Conservation (phyloP, 2,329 filamentous ascomycete genomes). For the Fonsecaea pedrosoi region DNA sequence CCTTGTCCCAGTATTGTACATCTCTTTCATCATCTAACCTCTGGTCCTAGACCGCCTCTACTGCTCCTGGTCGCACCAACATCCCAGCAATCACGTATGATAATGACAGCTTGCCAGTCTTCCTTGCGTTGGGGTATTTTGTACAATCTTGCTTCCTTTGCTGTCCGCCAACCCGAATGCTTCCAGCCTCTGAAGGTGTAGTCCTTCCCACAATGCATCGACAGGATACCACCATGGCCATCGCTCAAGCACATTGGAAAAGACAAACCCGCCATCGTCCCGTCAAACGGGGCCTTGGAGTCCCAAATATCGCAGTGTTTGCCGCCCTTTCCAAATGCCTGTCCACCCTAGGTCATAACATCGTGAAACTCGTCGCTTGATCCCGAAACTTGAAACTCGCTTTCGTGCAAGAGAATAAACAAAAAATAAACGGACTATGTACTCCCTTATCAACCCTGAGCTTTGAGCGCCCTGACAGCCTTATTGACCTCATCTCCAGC, state of each 20-base stretch:
- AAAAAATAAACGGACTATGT: neutral
- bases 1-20: conserved; percentile 8
- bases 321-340: conserved; percentile 16
- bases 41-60: neutral
- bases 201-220: conserved; percentile 4
- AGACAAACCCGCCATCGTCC: conserved; percentile 7
- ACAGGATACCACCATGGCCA: conserved; percentile 25
- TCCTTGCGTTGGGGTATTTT: conserved; percentile 5
- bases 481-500: conserved; percentile 79
- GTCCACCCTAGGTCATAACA: conserved; percentile 23
- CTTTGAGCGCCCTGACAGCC: conserved; percentile 53
- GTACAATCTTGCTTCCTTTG: conserved; percentile 3
- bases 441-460: conserved; percentile 24
- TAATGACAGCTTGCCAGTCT: neutral
- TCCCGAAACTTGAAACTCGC: conserved; percentile 7
- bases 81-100: neutral
- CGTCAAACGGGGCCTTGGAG: neutral
- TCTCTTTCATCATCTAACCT: conserved; percentile 1
- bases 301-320: conserved; percentile 1
- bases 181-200: neutral
- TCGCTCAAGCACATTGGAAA: conserved; percentile 23
- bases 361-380: conserved; percentile 28
- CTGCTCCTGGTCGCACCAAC: neutral
- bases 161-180: neutral
- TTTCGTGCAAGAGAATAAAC: conserved; percentile 18